phyloP scores from a whole-genome alignment of 352 stramenopile genomes.

The Pythium monospermum region DNA sequence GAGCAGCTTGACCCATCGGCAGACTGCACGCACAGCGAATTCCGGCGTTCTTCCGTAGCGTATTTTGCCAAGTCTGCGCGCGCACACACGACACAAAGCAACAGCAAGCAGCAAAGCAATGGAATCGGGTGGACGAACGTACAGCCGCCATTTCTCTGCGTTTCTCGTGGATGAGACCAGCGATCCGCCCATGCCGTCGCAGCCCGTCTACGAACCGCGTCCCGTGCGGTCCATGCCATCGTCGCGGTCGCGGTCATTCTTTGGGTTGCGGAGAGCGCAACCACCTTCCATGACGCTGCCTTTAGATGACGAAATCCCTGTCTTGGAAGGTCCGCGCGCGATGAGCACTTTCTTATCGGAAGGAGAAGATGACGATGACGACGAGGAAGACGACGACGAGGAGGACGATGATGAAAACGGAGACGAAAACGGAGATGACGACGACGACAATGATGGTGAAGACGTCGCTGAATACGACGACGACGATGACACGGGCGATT shows the following conservation, averaged over 20 bases:
- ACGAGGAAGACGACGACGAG: slow-evolving; percentile 21
- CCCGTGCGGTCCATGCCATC: slow-evolving; percentile 3
- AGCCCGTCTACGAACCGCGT: slow-evolving; percentile 18
- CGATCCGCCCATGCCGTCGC: slow-evolving; percentile 17
- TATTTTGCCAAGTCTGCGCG: too few relatives aligned
- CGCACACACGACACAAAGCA: too few relatives aligned
- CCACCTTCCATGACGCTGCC: background rate
- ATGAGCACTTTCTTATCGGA: slow-evolving; percentile 4
- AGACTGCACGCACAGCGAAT: too few relatives aligned
- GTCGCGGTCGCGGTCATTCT: background rate
- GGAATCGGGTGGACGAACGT: slow-evolving; percentile 21
- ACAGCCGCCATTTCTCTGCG: slow-evolving; percentile 23
- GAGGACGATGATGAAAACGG: slow-evolving; percentile 22
- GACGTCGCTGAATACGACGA: slow-evolving; percentile 27
- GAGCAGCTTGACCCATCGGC: too few relatives aligned
- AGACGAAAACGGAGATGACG: slow-evolving; percentile 22
- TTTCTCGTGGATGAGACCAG: slow-evolving; percentile 25
- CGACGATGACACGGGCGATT: slow-evolving; percentile 35
- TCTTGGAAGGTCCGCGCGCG: slow-evolving; percentile 35
- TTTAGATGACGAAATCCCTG: slow-evolving; percentile 57
- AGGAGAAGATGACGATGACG: slow-evolving; percentile 23
- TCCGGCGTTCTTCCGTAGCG: too few relatives aligned
- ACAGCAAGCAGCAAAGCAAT: too few relatives aligned
- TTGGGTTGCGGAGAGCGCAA: background rate
- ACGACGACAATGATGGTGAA: slow-evolving; percentile 20